phyloP scores from a whole-genome alignment of 805 yeast species.

The Lachancea mirantina region DNA sequence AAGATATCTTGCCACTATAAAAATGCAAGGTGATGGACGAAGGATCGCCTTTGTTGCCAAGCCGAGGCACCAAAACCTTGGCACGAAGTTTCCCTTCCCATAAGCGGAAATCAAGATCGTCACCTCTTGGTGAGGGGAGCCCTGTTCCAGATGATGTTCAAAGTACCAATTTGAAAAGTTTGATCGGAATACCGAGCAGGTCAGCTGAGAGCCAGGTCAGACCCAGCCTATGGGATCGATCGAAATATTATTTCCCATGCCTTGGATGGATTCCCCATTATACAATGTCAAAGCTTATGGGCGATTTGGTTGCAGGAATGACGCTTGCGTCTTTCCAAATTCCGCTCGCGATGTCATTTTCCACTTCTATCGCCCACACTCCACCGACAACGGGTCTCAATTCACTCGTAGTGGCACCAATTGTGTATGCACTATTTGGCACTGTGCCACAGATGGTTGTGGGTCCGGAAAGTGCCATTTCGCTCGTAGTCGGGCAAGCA shows the following conservation, averaged over 20 bases:
- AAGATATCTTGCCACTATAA: too few species aligned
- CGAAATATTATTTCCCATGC: conserved; percentile 63
- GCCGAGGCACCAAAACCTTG: too few species aligned
- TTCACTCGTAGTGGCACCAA: conserved; percentile 70
- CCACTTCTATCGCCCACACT: conserved; percentile 75
- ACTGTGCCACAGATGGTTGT: conserved; percentile 85
- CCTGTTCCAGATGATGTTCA: too few species aligned
- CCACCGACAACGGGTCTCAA: conserved; percentile 76
- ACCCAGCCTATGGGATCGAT: conserved; percentile 13
- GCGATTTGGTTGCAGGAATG: conserved; percentile 76
- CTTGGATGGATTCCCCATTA: conserved; percentile 61
- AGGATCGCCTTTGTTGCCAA: too few species aligned
- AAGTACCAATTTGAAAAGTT: too few species aligned
- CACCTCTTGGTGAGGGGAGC: too few species aligned
- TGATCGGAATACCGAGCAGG: neutral
- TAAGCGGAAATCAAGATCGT: too few species aligned
- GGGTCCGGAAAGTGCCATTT: conserved; percentile 87
- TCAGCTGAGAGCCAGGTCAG: neutral
- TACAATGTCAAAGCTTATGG: conserved; percentile 31
- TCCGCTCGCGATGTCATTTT: conserved; percentile 68
- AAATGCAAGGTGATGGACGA: too few species aligned
- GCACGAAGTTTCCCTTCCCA: too few species aligned
- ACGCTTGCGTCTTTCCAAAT: conserved; percentile 87
- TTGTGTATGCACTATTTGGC: conserved; percentile 71
- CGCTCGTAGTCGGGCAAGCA: conserved; percentile 74